These are phyloP conservation scores for Lodderomyces oxycetoniae DNA, from an alignment of 1,139 yeast species.

Conservation along the genomic window DNA sequence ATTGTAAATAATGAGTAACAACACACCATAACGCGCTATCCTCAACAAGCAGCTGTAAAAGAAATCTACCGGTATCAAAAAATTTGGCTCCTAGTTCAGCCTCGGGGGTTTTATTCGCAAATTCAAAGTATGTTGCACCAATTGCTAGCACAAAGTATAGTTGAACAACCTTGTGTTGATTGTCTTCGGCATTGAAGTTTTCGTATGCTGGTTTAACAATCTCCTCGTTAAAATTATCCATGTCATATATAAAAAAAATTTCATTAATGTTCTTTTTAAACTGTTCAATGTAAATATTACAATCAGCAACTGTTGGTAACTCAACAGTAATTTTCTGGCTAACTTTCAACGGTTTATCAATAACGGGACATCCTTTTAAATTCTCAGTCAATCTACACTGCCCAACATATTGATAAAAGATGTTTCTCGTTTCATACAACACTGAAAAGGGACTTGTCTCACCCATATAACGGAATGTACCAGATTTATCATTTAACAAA, in stretches of 20 bases:
- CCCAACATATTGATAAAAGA: conserved; percentile 18
- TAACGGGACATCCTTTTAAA: conserved; percentile 28
- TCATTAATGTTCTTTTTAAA: conserved; percentile 34
- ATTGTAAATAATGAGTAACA: conserved; percentile 34
- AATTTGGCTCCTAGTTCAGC: conserved; percentile 19
- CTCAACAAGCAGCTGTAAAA: conserved; percentile 27
- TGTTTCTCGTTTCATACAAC: conserved; percentile 22
- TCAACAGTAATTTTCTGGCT: conserved; percentile 17
- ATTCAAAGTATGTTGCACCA: conserved; percentile 30
- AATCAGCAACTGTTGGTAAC: conserved; percentile 20
- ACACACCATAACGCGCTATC: conserved; percentile 42
- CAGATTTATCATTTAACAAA: conserved; percentile 19
- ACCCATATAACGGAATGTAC: conserved; percentile 24
- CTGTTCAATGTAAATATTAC: conserved; percentile 24
- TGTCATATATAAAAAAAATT: conserved; percentile 31
- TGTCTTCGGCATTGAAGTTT: conserved; percentile 18
- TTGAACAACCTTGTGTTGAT: conserved; percentile 21
- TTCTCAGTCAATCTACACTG: conserved; percentile 27
- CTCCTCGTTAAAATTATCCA: conserved; percentile 23
- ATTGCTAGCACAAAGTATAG: conserved; percentile 38
- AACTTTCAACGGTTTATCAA: conserved; percentile 25
- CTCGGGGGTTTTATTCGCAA: conserved; percentile 16
- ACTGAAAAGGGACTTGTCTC: conserved; percentile 26
- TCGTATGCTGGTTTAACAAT: conserved; percentile 25
- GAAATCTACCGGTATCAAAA: conserved; percentile 30